Conservation (phyloP, 768 basidiomycete species). For the Tylopilus sp. region DNA sequence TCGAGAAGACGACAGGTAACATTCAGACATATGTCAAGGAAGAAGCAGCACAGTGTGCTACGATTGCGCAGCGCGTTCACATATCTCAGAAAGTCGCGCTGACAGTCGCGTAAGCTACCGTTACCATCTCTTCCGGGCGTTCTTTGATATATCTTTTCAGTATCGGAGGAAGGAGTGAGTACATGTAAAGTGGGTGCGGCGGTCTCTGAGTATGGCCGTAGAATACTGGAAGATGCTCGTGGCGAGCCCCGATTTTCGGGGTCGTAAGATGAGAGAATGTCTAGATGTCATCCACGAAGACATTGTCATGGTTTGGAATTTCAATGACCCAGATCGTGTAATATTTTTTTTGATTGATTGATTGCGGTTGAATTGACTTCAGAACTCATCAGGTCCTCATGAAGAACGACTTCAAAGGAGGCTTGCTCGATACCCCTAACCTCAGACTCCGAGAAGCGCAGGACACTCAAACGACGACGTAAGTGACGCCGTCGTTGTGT, state of each 20-base stretch:
- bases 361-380: not conserved
- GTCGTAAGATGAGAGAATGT: not conserved
- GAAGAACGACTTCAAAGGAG: not conserved
- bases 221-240: not conserved
- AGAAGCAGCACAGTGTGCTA: not conserved
- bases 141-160: not conserved
- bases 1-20: not conserved
- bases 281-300: not conserved
- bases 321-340: not conserved
- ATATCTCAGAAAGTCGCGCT: not conserved
- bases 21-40: not conserved
- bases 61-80: not conserved
- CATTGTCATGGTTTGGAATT: not conserved
- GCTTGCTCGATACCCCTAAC: too few relatives aligned
- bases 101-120: not conserved
- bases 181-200: not conserved
- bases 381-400: not conserved
- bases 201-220: not conserved
- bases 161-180: not conserved
- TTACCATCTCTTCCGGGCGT: not conserved
- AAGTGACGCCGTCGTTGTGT: too few relatives aligned
- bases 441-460: too few relatives aligned
- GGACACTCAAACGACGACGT: too few relatives aligned
- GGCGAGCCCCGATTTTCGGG: too few relatives aligned
- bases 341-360: conserved; percentile 19